phyloP scores from a whole-genome alignment of 1,284 basidiomycete genomes.

The Hypsizygus ulmarius region DNA sequence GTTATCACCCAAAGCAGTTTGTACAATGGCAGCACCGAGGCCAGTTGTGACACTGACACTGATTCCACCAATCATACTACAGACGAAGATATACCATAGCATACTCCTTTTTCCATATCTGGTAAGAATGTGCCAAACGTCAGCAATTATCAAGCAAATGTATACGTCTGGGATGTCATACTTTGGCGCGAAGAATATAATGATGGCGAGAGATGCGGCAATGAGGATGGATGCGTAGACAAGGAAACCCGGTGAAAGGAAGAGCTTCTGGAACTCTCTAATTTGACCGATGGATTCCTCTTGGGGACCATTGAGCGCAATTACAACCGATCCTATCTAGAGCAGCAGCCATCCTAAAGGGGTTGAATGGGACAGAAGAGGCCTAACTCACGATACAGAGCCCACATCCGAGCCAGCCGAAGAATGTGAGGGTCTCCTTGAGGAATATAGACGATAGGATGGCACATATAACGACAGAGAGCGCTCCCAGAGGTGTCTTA shows the following conservation, averaged over 20 bases:
- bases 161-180: slow-evolving; percentile 28
- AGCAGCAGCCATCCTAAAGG: slow-evolving; percentile 6
- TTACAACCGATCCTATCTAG: slow-evolving; percentile 84
- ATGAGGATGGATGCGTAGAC: slow-evolving; percentile 72
- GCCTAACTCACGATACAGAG: slow-evolving; percentile 71
- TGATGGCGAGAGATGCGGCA: slow-evolving; percentile 57
- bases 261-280: slow-evolving; percentile 74
- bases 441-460: slow-evolving; percentile 92
- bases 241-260: slow-evolving; percentile 86
- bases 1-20: slow-evolving; percentile 81
- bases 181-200: slow-evolving; percentile 81
- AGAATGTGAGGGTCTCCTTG: slow-evolving; percentile 88
- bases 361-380: not conserved
- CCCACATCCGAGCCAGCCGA: slow-evolving; percentile 91
- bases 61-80: slow-evolving; percentile 95
- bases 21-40: slow-evolving; percentile 88
- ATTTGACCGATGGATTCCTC: slow-evolving; percentile 84
- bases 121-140: not conserved
- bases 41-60: slow-evolving; percentile 96
- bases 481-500: slow-evolving; percentile 88
- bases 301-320: slow-evolving; percentile 81
- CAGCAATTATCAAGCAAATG: slow-evolving; percentile 13
- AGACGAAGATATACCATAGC: slow-evolving; percentile 94
- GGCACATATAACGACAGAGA: slow-evolving; percentile 95
- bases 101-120: slow-evolving; percentile 91